Evolutionary conservation across 306 rosid genomes (phyloP).

Genomic region (Cucurbita pepo): DNA sequence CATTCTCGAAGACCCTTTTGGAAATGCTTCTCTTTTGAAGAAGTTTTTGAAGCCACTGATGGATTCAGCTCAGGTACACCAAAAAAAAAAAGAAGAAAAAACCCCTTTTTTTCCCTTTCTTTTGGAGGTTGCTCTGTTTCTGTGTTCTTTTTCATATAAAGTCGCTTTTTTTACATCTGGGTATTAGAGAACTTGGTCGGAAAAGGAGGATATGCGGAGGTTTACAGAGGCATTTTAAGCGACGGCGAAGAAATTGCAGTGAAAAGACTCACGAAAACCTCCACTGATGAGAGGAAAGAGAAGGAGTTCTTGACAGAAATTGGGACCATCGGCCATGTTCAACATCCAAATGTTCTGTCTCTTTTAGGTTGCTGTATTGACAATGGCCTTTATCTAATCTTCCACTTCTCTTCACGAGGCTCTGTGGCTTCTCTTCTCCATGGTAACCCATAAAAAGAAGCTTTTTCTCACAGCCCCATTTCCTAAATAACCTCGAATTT

Average conservation of each 20-base stretch:
- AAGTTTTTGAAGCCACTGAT: conserved; percentile 58
- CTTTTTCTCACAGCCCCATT: not conserved
- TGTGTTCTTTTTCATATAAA: not conserved
- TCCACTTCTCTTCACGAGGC: conserved; percentile 62
- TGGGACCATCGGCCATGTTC: conserved; percentile 84
- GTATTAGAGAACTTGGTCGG: conserved; percentile 69
- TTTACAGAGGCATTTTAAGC: conserved; percentile 51
- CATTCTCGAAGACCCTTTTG: conserved; percentile 49
- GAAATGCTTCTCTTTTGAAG: conserved; percentile 79
- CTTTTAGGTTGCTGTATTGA: conserved; percentile 81
- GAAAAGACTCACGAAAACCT: conserved; percentile 61
- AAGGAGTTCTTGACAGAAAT: conserved; percentile 84
- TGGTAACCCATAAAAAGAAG: conserved; percentile 22
- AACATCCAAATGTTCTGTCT: conserved; percentile 55
- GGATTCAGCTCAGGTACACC: conserved; percentile 61
- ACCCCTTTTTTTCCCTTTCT: too few relatives aligned
- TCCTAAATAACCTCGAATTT: not conserved
- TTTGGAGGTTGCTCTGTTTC: not conserved
- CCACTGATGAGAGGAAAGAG: conserved; percentile 70
- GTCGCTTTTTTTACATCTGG: not conserved
- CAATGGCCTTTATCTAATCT: conserved; percentile 72
- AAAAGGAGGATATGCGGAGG: conserved; percentile 87
- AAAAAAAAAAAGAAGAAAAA: not conserved
- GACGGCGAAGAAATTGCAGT: conserved; percentile 70
- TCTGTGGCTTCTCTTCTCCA: conserved; percentile 76